Evolutionary conservation across 1,139 yeast genomes (phyloP).

Genomic region (Zygotorulaspora mrakii): DNA sequence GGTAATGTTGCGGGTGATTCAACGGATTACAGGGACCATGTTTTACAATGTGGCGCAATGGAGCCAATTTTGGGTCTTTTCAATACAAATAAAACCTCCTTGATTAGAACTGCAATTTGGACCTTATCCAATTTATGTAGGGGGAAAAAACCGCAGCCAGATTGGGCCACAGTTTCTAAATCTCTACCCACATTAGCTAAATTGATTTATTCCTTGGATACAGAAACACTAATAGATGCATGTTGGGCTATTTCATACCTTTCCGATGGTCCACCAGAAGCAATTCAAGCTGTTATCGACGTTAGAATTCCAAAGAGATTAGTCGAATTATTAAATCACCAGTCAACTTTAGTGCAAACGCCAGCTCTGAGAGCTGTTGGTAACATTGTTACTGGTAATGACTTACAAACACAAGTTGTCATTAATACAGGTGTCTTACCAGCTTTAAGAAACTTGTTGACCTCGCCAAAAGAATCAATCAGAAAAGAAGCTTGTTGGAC

Average conservation of each 20-base stretch:
- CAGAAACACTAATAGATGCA: slow-evolving; percentile 92
- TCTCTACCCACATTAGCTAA: slow-evolving; percentile 92
- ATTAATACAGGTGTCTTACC: slow-evolving; percentile 90
- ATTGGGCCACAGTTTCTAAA: slow-evolving; percentile 80
- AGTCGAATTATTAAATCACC: slow-evolving; percentile 83
- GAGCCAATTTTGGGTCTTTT: slow-evolving; percentile 78
- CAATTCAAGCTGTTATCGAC: slow-evolving; percentile 95
- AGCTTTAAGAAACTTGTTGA: slow-evolving; percentile 74
- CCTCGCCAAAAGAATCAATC: slow-evolving; percentile 85
- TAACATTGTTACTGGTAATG: slow-evolving; percentile 96
- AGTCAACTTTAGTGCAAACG: slow-evolving; percentile 84
- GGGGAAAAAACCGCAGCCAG: slow-evolving; percentile 95
- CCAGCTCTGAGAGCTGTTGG: slow-evolving; percentile 98
- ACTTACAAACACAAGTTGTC: slow-evolving; percentile 89
- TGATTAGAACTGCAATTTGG: slow-evolving; percentile 97
- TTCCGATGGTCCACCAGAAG: slow-evolving; percentile 87
- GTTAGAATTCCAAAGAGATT: slow-evolving; percentile 92
- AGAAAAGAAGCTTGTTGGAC: slow-evolving; percentile 99
- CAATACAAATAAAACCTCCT: slow-evolving; percentile 75
- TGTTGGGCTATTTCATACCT: slow-evolving; percentile 98
- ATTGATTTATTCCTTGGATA: slow-evolving; percentile 83
- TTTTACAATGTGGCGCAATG: slow-evolving; percentile 80
- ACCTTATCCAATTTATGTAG: slow-evolving; percentile 93
- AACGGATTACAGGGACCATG: slow-evolving; percentile 82
- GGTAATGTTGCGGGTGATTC: slow-evolving; percentile 99